Percentiles rank a stretch among this genome's conserved stretches.
Conservation (phyloP, 2,329 filamentous ascomycete genomes). For the Rutstroemia sp. region DNA sequence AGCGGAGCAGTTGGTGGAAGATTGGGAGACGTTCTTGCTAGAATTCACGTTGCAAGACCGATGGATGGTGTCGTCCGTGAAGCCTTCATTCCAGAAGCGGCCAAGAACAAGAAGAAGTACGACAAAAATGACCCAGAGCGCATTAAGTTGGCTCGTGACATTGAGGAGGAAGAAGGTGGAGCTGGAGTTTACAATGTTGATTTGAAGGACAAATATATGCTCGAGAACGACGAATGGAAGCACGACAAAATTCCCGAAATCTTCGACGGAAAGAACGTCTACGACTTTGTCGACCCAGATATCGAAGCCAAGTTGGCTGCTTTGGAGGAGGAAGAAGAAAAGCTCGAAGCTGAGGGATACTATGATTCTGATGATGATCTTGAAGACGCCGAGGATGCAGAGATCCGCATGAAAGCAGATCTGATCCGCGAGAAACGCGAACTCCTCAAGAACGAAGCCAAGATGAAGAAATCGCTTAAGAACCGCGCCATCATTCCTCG, state of each 20-base stretch:
- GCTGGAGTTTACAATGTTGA: constrained; percentile 95
- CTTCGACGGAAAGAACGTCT: constrained; percentile 92
- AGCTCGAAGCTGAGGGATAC: constrained; percentile 82
- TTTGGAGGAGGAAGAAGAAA: constrained; percentile 92
- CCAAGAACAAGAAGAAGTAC: constrained; percentile 78
- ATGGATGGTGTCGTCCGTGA: constrained; percentile 73
- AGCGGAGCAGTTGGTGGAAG: constrained; percentile 71
- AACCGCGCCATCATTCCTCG: constrained; percentile 92
- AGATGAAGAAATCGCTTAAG: constrained; percentile 95
- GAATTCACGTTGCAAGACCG: constrained; percentile 96
- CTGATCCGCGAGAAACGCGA: constrained; percentile 91
- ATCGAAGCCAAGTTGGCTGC: constrained; percentile 89
- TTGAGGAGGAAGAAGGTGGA: constrained; percentile 88
- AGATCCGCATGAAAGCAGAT: constrained; percentile 85
- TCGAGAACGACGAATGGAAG: constrained; percentile 89
- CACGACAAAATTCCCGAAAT: constrained; percentile 93
- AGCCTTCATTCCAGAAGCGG: constrained; percentile 80
- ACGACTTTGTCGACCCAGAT: constrained; percentile 94
- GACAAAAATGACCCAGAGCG: constrained; percentile 85
- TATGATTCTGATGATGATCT: constrained; percentile 79
- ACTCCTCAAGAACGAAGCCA: constrained; percentile 87
- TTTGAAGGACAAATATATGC: constrained; percentile 78
- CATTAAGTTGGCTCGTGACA: constrained; percentile 70
- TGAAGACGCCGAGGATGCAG: constrained; percentile 82
- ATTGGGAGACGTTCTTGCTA: constrained; percentile 80